Conservation (phyloP, 2,329 filamentous ascomycete species). For the Westerdykella ornata region DNA sequence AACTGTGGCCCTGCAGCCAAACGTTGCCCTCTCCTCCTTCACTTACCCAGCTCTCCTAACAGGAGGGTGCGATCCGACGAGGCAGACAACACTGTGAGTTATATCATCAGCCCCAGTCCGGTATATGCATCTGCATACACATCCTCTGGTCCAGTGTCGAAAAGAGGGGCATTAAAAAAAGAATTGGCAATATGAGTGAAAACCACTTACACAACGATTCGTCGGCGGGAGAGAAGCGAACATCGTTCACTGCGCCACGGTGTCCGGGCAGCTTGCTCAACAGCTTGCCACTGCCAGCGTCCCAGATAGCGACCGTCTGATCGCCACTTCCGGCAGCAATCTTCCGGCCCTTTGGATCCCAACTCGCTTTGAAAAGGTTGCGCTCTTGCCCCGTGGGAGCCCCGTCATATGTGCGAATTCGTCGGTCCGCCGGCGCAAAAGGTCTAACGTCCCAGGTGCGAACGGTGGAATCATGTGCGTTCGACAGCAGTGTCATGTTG, state of each 20-base stretch:
- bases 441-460: conserved; percentile 94
- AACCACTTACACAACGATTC: conserved; percentile 76
- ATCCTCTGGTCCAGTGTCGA: not conserved
- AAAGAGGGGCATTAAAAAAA: conserved; percentile 2
- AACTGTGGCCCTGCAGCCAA: conserved; percentile 19
- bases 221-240: conserved; percentile 76
- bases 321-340: conserved; percentile 87
- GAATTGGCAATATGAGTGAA: conserved; percentile 3
- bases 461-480: conserved; percentile 89
- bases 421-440: conserved; percentile 81
- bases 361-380: conserved; percentile 84
- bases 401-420: conserved; percentile 86
- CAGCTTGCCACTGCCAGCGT: conserved; percentile 77
- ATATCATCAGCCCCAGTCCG: not conserved
- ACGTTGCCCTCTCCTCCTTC: conserved; percentile 25
- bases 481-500: conserved; percentile 80
- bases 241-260: conserved; percentile 90
- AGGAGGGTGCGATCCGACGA: conserved; percentile 85
- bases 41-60: conserved; percentile 71
- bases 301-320: conserved; percentile 87
- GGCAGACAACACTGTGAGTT: conserved; percentile 65
- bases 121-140: not conserved
- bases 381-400: conserved; percentile 81
- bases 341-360: conserved; percentile 78
- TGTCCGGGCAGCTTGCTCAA: conserved; percentile 93